Conservation (phyloP, 805 yeast genomes). For the Kodamaea lidongshanica region DNA sequence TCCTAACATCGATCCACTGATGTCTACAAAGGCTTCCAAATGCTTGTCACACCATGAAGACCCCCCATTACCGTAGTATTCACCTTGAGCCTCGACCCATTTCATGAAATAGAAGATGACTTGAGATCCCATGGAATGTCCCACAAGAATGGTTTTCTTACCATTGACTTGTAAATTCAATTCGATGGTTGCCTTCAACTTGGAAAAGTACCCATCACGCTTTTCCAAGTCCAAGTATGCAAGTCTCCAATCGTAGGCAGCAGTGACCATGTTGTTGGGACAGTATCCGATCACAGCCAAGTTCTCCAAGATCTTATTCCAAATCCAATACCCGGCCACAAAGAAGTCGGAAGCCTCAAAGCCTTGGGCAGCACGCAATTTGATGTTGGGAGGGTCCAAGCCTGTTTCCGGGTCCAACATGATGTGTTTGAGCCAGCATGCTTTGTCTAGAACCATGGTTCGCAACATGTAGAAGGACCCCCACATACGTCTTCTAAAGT, state of each 20-base stretch:
- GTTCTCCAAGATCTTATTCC: constrained; percentile 94
- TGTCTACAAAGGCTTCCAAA: constrained; percentile 75
- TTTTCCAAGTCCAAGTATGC: constrained; percentile 82
- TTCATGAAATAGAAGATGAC: constrained; percentile 81
- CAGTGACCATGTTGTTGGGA: constrained; percentile 83
- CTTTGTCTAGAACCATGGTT: constrained; percentile 85
- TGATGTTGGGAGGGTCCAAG: constrained; percentile 79
- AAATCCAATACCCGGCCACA: constrained; percentile 97
- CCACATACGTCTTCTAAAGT: constrained; percentile 91
- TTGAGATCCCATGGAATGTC: constrained; percentile 98
- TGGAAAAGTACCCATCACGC: constrained; percentile 80
- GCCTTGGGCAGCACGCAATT: constrained; percentile 87
- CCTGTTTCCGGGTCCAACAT: constrained; percentile 90
- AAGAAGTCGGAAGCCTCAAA: constrained; percentile 96
- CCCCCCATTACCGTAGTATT: constrained; percentile 86
- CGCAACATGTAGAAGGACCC: constrained; percentile 94
- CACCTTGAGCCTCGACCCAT: constrained; percentile 93
- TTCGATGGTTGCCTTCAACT: constrained; percentile 71
- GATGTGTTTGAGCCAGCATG: constrained; percentile 90
- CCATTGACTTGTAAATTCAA: constrained; percentile 41
- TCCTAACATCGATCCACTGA: constrained; percentile 86
- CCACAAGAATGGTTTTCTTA: constrained; percentile 70
- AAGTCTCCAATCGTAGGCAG: constrained; percentile 95
- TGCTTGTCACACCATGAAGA: constrained; percentile 78
- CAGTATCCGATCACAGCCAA: constrained; percentile 92